Percentiles rank a stretch among this genome's conserved stretches.
phyloP scores from a whole-genome alignment of 176 grass and related monocot genomes.

The Oryza australiensis region DNA sequence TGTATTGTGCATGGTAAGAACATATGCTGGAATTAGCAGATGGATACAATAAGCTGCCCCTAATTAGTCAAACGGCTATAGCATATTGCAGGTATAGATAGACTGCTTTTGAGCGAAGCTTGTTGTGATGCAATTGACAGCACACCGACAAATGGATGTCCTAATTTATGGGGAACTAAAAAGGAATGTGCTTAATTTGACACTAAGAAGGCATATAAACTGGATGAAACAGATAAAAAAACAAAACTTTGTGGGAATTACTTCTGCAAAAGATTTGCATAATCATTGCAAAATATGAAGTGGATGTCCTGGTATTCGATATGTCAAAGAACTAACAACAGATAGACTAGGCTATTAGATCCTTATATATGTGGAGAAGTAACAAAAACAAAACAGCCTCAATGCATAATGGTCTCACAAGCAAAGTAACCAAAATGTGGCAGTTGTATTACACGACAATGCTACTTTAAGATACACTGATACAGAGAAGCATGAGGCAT shows the following conservation, averaged over 20 bases:
- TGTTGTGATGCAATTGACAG: neutral
- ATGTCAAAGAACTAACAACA: neutral
- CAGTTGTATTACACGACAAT: neutral
- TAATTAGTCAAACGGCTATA: neutral
- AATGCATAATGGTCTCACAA: neutral
- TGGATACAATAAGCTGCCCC: neutral
- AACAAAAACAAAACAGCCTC: neutral
- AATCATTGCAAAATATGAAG: neutral
- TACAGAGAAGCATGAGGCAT: neutral
- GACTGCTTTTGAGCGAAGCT: neutral
- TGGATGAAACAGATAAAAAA: neutral
- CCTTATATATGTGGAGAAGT: neutral
- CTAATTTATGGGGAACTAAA: neutral
- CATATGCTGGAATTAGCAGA: neutral
- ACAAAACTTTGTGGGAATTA: neutral
- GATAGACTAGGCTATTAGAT: neutral
- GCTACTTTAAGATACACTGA: neutral
- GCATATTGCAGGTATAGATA: neutral
- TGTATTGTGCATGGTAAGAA: neutral
- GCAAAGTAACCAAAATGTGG: neutral
- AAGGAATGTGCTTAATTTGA: constrained; percentile 2
- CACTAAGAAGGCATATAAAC: neutral
- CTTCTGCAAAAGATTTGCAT: neutral
- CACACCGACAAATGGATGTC: neutral
- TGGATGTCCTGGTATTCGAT: neutral